A percentile compares a stretch with the other conserved stretches of the same genome.
phyloP scores from a whole-genome alignment of 495 filamentous ascomycete genomes.

The Chaetomium tenue region DNA sequence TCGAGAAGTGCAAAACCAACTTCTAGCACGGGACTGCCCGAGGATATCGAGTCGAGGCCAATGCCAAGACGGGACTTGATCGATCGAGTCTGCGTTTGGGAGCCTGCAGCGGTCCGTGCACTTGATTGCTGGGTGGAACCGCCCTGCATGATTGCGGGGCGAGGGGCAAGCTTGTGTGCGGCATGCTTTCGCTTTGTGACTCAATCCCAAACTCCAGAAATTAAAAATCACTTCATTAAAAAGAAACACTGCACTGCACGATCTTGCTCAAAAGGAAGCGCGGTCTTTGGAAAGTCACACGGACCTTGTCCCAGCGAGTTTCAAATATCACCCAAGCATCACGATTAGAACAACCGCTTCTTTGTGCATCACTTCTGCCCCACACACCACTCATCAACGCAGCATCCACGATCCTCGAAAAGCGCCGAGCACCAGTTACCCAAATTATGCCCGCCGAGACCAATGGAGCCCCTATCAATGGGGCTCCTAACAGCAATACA shows the following conservation, averaged over 20 bases:
- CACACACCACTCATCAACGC: neutral
- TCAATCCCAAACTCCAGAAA: conserved; percentile 12
- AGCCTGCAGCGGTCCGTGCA: conserved; percentile 6
- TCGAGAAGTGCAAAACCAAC: no score
- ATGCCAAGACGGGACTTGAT: no score
- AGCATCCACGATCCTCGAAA: neutral
- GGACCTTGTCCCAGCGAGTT: neutral
- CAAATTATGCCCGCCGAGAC: conserved; percentile 31
- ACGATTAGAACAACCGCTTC: neutral
- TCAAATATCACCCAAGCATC: neutral
- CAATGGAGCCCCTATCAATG: conserved; percentile 23
- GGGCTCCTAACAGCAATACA: neutral
- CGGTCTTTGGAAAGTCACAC: neutral
- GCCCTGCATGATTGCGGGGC: conserved; percentile 13
- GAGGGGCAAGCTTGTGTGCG: conserved; percentile 17
- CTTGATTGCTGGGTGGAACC: conserved; percentile 17
- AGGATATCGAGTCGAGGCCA: no score
- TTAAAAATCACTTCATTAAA: conserved; percentile 6
- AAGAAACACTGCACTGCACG: neutral
- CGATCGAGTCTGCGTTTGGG: no score
- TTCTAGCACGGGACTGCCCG: no score
- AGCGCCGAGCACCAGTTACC: neutral
- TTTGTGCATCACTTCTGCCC: conserved; percentile 1
- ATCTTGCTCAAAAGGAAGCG: neutral
- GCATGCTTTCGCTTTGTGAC: conserved; percentile 15